Base-by-base conservation (phyloP, 2,329 filamentous ascomycete genomes). In the Scleromitrula shiraiana region DNA sequence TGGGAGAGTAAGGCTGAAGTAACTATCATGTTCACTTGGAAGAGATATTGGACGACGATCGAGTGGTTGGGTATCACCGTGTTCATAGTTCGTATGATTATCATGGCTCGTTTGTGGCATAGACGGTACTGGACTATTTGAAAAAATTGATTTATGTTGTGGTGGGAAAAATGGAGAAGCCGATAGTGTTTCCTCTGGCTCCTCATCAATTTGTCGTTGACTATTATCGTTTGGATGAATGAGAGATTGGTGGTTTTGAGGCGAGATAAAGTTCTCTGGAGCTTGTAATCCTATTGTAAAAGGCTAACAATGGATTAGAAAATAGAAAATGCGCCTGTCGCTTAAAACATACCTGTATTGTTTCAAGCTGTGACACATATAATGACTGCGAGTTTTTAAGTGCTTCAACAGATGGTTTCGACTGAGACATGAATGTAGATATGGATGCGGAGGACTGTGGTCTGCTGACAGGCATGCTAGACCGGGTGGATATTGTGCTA, bases 351-450 rank as follows among this genome's bases (percentile, higher is more conserved):
- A 10, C 35, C 55, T 33, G 49, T 59, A 57, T 33, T 54, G 49
- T 51, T 27, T 53, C 53, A 19, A 54, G 22, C 33, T 58, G 59
- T 12, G 51, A 46, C 6, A 50, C 10, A 41, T 53, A 56, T 14
- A 55, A 24, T 24, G 48, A 50, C 27, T 44, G 22, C 4, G 42
- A 27, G 17, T 9, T 23, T 22, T 48, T 42, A 10, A 48, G 10
- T 4, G 38, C 12, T 7, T 48, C 38, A 26, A 35, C 3, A 36
- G 29, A 41, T 26, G 41, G 27, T 10, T 39, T 32, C 26, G 50
- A 48, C 7, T 48, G 45, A 17, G 45, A 40, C 38, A 48, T 42
- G n/a, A 38, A 32, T 40, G 42, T 33, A 32, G 46, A 43, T 22
- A 41, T 29, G 12, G 42, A 39, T 14, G 50, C 47, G 7, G 49